These are phyloP conservation scores for Croton laevigatus DNA, from an alignment of 441 rosid species.

Conservation along the genomic window DNA sequence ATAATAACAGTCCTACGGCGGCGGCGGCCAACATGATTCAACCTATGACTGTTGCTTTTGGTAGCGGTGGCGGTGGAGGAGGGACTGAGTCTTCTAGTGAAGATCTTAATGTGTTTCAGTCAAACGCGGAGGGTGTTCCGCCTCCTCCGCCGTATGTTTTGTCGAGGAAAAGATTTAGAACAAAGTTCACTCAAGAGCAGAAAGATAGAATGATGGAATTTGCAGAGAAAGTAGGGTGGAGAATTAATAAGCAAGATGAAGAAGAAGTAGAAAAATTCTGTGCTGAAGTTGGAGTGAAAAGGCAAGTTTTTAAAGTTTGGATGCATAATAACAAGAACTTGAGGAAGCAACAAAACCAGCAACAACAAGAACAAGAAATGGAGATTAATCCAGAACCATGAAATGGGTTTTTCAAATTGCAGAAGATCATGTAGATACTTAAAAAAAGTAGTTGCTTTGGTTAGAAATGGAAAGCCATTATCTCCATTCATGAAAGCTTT, in stretches of 20 bases:
- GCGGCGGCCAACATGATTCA: constrained; percentile 39
- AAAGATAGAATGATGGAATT: constrained; percentile 90
- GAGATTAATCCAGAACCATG: not conserved
- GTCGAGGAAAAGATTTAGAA: constrained; percentile 74
- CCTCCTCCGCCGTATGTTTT: constrained; percentile 42
- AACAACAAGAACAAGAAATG: constrained; percentile 17
- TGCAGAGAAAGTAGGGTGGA: constrained; percentile 91
- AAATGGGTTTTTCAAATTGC: not conserved
- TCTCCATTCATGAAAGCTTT: not conserved
- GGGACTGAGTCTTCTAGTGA: constrained; percentile 91
- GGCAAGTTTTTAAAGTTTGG: constrained; percentile 94
- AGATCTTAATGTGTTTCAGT: constrained; percentile 61
- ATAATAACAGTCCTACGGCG: constrained; percentile 41
- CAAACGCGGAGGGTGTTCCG: constrained; percentile 31
- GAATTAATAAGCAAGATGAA: constrained; percentile 73
- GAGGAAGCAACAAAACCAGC: constrained; percentile 46
- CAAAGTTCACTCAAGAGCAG: constrained; percentile 79
- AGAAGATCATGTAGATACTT: constrained; percentile 3
- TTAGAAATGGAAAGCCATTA: not conserved
- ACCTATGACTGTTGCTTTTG: constrained; percentile 82
- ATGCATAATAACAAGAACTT: constrained; percentile 93
- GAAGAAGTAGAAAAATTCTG: constrained; percentile 73
- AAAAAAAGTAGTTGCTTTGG: not conserved
- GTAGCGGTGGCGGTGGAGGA: constrained; percentile 42
- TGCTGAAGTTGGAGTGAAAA: constrained; percentile 63